Conservation (phyloP, 306 rosid species). For the Psophocarpus tetragonolobus region DNA sequence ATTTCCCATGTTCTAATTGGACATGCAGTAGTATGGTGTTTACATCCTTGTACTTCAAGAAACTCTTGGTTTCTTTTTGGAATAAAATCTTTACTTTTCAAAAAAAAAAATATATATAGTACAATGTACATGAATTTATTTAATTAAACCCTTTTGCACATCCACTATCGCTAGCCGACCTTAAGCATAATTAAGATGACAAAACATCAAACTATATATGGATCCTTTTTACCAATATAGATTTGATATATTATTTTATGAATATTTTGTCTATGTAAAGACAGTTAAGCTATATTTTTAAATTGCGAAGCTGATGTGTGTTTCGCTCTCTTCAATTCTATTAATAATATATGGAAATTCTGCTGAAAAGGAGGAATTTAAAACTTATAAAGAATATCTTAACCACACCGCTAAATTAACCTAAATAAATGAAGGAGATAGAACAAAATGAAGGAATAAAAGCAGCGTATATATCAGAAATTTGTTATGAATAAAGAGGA, state of each 20-base stretch:
- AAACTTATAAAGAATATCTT: conserved; percentile 1
- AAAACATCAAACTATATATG: conserved; percentile 6
- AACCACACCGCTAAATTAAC: conserved; percentile 22
- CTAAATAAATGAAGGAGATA: not conserved
- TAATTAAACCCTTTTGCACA: not conserved
- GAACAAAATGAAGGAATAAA: conserved; percentile 10
- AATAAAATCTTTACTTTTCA: no score
- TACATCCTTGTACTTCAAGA: no score
- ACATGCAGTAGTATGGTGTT: no score
- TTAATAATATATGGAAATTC: not conserved
- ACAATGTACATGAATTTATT: not conserved
- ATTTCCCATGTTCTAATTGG: no score
- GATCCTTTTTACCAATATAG: conserved; percentile 26
- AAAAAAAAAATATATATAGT: no score
- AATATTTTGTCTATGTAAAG: conserved; percentile 14
- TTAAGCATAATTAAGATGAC: conserved; percentile 2
- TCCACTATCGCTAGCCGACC: conserved; percentile 14
- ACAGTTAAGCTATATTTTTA: not conserved
- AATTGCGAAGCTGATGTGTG: not conserved
- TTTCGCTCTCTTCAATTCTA: not conserved
- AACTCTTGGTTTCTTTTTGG: no score
- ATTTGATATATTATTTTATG: not conserved
- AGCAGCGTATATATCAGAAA: not conserved
- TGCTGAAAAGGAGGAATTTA: not conserved
- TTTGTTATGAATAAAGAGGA: not conserved